These are phyloP conservation scores for Vitis amurensis DNA, from an alignment of 164 flowering plant species.

Conservation along the genomic window DNA sequence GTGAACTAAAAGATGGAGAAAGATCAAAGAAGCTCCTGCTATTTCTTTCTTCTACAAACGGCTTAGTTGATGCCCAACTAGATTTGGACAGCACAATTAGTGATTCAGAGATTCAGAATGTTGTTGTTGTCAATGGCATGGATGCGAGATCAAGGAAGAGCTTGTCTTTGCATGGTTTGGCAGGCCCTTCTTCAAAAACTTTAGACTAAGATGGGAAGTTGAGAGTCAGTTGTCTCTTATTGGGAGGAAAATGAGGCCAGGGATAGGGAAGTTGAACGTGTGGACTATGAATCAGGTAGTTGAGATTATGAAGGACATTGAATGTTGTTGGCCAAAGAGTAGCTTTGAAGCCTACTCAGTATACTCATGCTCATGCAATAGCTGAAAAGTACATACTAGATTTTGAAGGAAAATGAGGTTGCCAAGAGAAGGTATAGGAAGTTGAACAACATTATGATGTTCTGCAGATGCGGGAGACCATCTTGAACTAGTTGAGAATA, in stretches of 20 bases:
- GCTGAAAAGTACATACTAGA: no score
- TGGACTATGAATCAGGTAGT: no score
- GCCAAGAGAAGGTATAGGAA: no score
- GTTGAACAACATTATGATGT: no score
- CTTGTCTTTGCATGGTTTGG: conserved; percentile 22
- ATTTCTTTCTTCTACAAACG: conserved; percentile 39
- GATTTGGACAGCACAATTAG: conserved; percentile 22
- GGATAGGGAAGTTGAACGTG: no score
- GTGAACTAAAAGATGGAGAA: conserved; percentile 22
- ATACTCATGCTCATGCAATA: no score
- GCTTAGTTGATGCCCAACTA: conserved; percentile 37
- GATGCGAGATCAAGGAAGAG: conserved; percentile 33
- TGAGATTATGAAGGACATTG: no score
- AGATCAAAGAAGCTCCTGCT: conserved; percentile 36
- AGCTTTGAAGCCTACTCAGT: no score
- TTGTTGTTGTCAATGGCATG: conserved; percentile 56
- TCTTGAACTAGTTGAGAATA: no score
- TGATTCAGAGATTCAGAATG: conserved; percentile 46
- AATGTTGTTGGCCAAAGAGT: no score
- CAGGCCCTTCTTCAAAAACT: conserved; percentile 24
- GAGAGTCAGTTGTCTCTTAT: background rate
- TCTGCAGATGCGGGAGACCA: no score
- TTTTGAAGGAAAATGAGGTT: no score
- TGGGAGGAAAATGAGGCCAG: conserved; percentile 3
- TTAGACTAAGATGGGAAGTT: conserved; percentile 16